A percentile compares a stretch with the other conserved stretches of the same genome.
phyloP scores from a whole-genome alignment of 495 filamentous ascomycete genomes.

The Aspergillus olivimuriae region DNA sequence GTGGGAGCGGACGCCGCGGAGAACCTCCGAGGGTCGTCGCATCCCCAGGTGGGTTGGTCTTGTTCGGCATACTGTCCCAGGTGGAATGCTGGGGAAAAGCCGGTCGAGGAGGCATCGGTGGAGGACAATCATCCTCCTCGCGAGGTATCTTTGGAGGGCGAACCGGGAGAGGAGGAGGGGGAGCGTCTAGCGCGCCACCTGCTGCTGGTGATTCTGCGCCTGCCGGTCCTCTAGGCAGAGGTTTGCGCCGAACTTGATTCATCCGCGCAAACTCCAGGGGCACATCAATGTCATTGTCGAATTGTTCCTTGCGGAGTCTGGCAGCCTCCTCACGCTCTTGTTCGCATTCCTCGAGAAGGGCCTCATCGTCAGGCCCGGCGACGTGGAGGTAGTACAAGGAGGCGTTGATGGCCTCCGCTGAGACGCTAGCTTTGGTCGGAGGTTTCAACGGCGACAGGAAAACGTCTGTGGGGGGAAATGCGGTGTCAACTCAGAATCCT shows the following conservation, averaged over 20 bases:
- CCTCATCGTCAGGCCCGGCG: constrained; percentile 54
- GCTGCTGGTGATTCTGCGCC: too few relatives aligned
- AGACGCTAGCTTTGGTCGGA: constrained; percentile 71
- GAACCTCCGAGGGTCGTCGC: background rate
- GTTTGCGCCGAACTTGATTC: constrained; percentile 40
- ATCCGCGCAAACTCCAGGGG: constrained; percentile 27
- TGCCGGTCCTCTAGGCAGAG: constrained; percentile 22
- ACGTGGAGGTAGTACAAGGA: constrained; percentile 90
- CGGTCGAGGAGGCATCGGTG: background rate
- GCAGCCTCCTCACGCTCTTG: constrained; percentile 37
- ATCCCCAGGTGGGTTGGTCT: background rate
- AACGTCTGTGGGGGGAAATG: too few relatives aligned
- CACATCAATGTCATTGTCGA: constrained; percentile 19
- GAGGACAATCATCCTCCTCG: background rate
- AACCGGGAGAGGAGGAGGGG: constrained; percentile 13
- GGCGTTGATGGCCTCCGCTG: constrained; percentile 75
- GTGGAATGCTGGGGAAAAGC: background rate
- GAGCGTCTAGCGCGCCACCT: background rate
- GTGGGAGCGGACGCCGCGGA: constrained; percentile 24
- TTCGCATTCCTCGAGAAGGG: constrained; percentile 41
- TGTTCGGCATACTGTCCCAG: background rate
- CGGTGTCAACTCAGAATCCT: too few relatives aligned
- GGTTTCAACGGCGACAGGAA: constrained; percentile 92
- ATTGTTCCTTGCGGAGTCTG: constrained; percentile 37
- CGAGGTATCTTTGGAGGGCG: constrained; percentile 1